A percentile compares a stretch with the other conserved stretches of the same genome.
Evolutionary conservation across 1,284 basidiomycete species (phyloP).

Genomic region (Puccinia novopanici): DNA sequence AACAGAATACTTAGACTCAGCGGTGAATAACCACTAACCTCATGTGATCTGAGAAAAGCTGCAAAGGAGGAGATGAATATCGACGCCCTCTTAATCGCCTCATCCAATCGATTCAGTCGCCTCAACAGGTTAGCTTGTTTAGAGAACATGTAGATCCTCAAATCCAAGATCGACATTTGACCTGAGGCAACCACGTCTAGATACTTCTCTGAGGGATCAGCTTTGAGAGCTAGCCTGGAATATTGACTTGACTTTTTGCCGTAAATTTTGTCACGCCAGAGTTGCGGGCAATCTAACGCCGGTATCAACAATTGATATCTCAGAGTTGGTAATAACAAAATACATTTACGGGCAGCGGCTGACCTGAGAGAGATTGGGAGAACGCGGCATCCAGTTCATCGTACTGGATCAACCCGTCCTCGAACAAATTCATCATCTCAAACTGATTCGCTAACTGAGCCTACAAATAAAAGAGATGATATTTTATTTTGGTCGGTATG

Average conservation of each 20-base stretch:
- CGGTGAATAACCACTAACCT: constrained; percentile 63
- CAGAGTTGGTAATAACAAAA: neutral
- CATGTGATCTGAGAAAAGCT: constrained; percentile 71
- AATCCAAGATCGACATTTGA: constrained; percentile 89
- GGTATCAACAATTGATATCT: constrained; percentile 64
- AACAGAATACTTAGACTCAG: neutral
- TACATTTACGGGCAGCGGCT: neutral
- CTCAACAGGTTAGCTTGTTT: constrained; percentile 78
- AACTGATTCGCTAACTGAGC: constrained; percentile 91
- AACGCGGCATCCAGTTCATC: constrained; percentile 88
- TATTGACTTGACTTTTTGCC: constrained; percentile 61
- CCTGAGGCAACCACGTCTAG: constrained; percentile 84
- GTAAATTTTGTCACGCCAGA: constrained; percentile 82
- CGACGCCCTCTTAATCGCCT: constrained; percentile 70
- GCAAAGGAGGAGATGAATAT: constrained; percentile 80
- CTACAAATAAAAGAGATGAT: constrained; percentile 61
- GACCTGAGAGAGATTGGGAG: constrained; percentile 65
- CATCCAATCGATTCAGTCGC: constrained; percentile 69
- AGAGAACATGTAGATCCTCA: constrained; percentile 85
- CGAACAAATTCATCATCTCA: constrained; percentile 81
- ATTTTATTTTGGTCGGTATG: neutral
- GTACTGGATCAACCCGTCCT: constrained; percentile 86
- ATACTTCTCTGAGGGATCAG: constrained; percentile 78
- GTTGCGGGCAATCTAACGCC: constrained; percentile 64
- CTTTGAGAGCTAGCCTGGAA: constrained; percentile 59